phyloP scores from a whole-genome alignment of 306 rosid species.

The Mimosa bimucronata region DNA sequence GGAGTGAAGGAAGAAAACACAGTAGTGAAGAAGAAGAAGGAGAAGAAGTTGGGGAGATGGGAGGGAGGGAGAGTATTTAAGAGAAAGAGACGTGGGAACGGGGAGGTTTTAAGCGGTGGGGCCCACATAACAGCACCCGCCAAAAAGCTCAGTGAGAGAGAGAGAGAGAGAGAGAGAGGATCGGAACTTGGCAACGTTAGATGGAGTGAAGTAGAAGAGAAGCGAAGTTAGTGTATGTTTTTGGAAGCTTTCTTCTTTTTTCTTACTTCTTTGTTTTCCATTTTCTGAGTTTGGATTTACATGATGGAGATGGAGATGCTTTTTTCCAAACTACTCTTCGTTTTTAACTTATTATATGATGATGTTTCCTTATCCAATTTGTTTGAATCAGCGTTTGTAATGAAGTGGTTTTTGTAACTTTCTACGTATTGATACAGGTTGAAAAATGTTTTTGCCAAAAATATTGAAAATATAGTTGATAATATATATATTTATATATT shows the following conservation, averaged over 20 bases:
- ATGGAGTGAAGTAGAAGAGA: constrained; percentile 71
- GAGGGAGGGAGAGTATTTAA: constrained; percentile 9
- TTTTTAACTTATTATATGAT: no score
- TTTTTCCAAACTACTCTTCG: no score
- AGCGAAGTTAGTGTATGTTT: constrained; percentile 39
- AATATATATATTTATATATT: no score
- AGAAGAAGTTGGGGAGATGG: not conserved
- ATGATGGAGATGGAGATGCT: no score
- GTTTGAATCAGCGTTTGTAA: no score
- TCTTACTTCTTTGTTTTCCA: not conserved
- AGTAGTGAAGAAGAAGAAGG: not conserved
- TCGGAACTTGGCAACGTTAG: constrained; percentile 37
- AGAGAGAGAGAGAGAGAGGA: not conserved
- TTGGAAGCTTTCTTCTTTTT: not conserved
- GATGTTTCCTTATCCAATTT: no score
- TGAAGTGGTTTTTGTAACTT: no score
- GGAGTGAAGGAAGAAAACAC: not conserved
- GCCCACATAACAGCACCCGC: not conserved
- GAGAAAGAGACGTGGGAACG: constrained; percentile 3
- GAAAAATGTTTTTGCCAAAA: no score
- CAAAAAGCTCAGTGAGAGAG: not conserved
- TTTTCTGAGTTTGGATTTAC: no score
- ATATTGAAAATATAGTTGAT: no score
- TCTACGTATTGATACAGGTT: no score
- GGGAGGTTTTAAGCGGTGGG: constrained; percentile 1